A percentile compares a stretch with the other conserved stretches of the same genome.
Conservation (phyloP, 140 eudicot genomes). For the Ambrosia hybrid region DNA sequence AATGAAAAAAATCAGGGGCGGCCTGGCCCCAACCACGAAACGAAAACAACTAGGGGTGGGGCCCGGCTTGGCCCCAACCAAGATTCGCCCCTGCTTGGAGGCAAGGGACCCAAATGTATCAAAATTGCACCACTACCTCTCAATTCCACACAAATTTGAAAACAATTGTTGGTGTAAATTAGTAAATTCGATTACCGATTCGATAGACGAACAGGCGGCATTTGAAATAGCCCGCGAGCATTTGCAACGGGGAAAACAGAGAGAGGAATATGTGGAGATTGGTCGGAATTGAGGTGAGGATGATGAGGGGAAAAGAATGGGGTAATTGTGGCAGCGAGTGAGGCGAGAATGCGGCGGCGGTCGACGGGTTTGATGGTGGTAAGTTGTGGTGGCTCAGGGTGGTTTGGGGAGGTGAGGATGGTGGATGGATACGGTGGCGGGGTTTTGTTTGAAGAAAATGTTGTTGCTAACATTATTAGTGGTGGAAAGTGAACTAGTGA, state of each 20-base stretch:
- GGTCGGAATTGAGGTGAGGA: slow-evolving; percentile 19
- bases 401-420: slow-evolving; percentile 25
- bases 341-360: slow-evolving; percentile 64
- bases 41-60: no score
- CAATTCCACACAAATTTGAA: no score
- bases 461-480: slow-evolving; percentile 36
- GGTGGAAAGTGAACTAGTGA: slow-evolving; percentile 19
- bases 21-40: no score
- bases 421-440: slow-evolving; percentile 34
- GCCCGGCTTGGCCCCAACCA: no score
- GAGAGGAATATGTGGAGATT: slow-evolving; percentile 15
- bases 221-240: slow-evolving; percentile 93
- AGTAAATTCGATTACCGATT: slow-evolving; percentile 51
- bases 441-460: slow-evolving; percentile 33
- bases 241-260: slow-evolving; percentile 37
- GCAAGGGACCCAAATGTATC: no score
- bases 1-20: no score
- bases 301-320: slow-evolving; percentile 37
- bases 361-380: slow-evolving; percentile 38
- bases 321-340: slow-evolving; percentile 56
- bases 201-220: slow-evolving; percentile 89
- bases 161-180: background rate
- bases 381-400: slow-evolving; percentile 22
- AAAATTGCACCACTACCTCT: no score
- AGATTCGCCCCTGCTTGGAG: no score